Evolutionary conservation across 1,284 basidiomycete genomes (phyloP), one percentile per base, ranked within the genome.

Genomic region (Porodaedalea pini): DNA sequence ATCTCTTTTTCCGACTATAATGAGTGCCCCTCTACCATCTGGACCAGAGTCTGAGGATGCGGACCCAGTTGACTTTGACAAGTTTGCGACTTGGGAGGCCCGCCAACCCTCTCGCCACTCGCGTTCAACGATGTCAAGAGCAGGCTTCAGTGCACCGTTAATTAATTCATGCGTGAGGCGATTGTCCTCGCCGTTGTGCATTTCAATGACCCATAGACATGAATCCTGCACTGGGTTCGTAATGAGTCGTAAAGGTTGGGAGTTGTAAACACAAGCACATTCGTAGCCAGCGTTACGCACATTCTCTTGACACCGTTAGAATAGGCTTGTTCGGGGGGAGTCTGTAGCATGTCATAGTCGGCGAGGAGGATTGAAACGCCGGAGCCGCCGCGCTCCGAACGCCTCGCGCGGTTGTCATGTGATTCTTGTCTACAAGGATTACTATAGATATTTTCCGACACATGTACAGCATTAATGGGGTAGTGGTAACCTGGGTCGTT

Each of bases 171-270:
- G 74, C 0, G 86, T 88, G 41, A 93, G 72, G 13, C 91, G 82
- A 65, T 81, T 90, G 70, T 94, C 92, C 27, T 78, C 75, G 17
- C 85, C 87, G 65, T 89, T 87, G 66, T 89, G 88, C 59, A 92
- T 68, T 67, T 92, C 89, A 56, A 92, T 80, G 45, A 89, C 73
- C 89, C 88, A 92, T 21, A 87, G 62, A 6, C 73, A 71, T 3
- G 78, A 54, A 19, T 59, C 29, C 40, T 58, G 34, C 17, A 25
- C 21, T 25, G 29, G 2, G 27, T n/a, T 27, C 10, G 21, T 17
- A 1, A 5, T 17, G 11, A 39, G 15, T 5, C 7, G 6, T 43
- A 13, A 49, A 49, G 17, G 17, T 41, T 6, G 10, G 23, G 15
- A 10, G 4, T 11, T 43, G 11, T 43, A 4, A 1, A n/a, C 1